These are phyloP conservation scores for Dictyostelium brefeldianum DNA, from an alignment of 78 protist genomes.

Conservation along the genomic window DNA sequence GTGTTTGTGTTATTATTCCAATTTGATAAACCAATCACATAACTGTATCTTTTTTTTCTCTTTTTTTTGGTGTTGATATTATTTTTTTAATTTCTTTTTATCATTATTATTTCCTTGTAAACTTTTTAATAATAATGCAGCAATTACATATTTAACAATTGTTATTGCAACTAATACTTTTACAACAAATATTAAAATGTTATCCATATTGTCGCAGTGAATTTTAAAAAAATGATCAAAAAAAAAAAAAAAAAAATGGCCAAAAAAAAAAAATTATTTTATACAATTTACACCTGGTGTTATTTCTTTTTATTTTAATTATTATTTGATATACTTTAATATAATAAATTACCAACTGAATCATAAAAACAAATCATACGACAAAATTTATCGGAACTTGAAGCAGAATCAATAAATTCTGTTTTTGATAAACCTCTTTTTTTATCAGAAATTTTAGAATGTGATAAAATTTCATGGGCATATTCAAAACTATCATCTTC, in stretches of 20 bases:
- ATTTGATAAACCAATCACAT: too few species aligned
- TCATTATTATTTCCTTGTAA: not conserved
- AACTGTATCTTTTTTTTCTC: too few species aligned
- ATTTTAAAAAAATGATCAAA: too few species aligned
- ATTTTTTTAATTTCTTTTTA: too few species aligned
- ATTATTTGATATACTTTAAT: not conserved
- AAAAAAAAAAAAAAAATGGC: too few species aligned
- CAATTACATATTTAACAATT: constrained; percentile 4
- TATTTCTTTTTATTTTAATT: not conserved
- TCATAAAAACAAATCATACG: constrained; percentile 22
- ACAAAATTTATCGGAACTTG: constrained; percentile 3
- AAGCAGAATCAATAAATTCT: not conserved
- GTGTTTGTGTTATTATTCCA: too few species aligned
- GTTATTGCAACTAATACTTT: not conserved
- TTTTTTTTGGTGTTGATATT: too few species aligned
- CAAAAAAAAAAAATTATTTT: not conserved
- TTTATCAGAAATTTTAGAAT: not conserved
- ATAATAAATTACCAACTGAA: not conserved
- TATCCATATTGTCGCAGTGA: not conserved
- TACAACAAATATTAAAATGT: not conserved
- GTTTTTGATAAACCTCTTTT: not conserved
- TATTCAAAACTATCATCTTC: not conserved
- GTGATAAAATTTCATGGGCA: not conserved
- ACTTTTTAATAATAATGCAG: not conserved
- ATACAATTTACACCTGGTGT: too few species aligned